A percentile compares a stretch with the other conserved stretches of the same genome.
phyloP scores from a whole-genome alignment of 352 stramenopile species.

The Pythium pectinolyticum region DNA sequence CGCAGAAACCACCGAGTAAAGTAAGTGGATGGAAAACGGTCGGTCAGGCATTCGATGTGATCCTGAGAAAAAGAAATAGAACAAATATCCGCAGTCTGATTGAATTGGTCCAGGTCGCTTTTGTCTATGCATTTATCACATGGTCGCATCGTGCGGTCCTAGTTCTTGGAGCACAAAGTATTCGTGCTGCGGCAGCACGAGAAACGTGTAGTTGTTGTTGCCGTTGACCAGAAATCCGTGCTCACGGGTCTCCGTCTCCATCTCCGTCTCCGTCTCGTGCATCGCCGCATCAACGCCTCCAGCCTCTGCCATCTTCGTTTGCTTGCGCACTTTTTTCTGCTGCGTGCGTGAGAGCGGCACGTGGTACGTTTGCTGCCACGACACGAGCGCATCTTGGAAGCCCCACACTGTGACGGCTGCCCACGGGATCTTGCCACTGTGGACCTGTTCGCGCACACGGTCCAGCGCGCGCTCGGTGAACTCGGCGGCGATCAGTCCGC shows the following conservation, averaged over 20 bases:
- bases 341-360: constrained; percentile 23
- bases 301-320: too few species aligned
- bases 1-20: too few species aligned
- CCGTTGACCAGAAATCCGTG: constrained; percentile 78
- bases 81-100: background rate
- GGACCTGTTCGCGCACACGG: constrained; percentile 47
- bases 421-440: constrained; percentile 55
- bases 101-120: too few species aligned
- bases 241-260: constrained; percentile 34
- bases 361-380: constrained; percentile 53
- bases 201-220: constrained; percentile 74
- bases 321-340: constrained; percentile 13
- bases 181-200: constrained; percentile 67
- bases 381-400: constrained; percentile 70
- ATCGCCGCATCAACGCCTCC: background rate
- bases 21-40: too few species aligned
- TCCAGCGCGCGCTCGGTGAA: constrained; percentile 61
- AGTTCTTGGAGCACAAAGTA: constrained; percentile 75
- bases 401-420: constrained; percentile 78
- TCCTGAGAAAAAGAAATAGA: too few species aligned
- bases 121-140: too few species aligned
- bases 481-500: constrained; percentile 58
- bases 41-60: too few species aligned
- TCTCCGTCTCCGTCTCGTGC: background rate
- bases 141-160: constrained; percentile 63